Percentiles rank a stretch among this genome's conserved stretches.
phyloP scores from a whole-genome alignment of 2,329 filamentous ascomycete species.

The Sclerotinia trifoliorum region DNA sequence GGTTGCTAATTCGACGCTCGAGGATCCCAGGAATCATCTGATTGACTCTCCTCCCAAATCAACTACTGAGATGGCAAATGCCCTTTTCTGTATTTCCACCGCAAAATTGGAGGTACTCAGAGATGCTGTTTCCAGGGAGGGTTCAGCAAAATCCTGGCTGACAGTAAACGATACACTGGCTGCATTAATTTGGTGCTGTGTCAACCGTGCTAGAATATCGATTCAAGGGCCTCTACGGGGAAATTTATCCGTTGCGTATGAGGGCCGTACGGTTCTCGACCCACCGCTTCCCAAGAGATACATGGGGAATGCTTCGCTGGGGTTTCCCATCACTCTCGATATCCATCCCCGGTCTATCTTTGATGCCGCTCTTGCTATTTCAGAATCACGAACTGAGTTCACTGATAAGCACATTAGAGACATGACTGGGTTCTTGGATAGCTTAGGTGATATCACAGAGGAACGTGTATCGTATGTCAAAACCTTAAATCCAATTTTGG shows the following conservation, averaged over 20 bases:
- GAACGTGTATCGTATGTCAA: slow-evolving; percentile 12
- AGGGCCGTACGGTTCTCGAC: not conserved
- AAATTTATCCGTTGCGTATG: slow-evolving; percentile 10
- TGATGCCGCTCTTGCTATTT: slow-evolving; percentile 11
- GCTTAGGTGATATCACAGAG: slow-evolving; percentile 10
- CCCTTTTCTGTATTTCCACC: slow-evolving; percentile 6
- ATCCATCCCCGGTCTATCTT: slow-evolving; percentile 2
- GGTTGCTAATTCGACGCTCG: slow-evolving; percentile 4
- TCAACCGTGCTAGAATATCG: slow-evolving; percentile 10
- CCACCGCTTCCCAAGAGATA: slow-evolving; percentile 1
- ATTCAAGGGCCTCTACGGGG: not conserved
- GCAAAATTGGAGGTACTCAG: not conserved
- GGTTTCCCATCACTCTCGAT: slow-evolving; percentile 15
- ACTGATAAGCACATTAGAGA: slow-evolving; percentile 9
- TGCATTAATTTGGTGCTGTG: slow-evolving; percentile 2
- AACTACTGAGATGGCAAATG: slow-evolving; percentile 8
- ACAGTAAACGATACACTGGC: slow-evolving; percentile 12
- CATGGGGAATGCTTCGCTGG: slow-evolving; percentile 4
- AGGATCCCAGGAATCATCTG: slow-evolving; percentile 1
- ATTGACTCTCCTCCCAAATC: slow-evolving; percentile 12
- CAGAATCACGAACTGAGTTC: slow-evolving; percentile 6
- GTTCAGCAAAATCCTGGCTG: not conserved
- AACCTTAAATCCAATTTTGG: slow-evolving; percentile 9
- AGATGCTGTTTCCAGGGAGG: not conserved
- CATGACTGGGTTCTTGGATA: not conserved